These are phyloP conservation scores for Dactylellina sp. DNA, from an alignment of 2,329 filamentous ascomycete genomes.

Conservation along the genomic window DNA sequence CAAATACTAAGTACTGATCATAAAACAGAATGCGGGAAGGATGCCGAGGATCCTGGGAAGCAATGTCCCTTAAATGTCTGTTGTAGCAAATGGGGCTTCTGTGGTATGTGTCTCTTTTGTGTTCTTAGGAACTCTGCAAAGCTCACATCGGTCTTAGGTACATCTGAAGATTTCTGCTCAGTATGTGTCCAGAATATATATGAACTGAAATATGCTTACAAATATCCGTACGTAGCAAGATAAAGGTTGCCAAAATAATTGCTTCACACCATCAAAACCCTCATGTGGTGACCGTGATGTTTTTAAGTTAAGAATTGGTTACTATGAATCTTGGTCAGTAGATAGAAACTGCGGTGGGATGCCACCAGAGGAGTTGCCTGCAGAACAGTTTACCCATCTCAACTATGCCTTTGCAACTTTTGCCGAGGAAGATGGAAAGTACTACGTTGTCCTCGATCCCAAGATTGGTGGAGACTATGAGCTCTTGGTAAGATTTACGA, in stretches of 20 bases:
- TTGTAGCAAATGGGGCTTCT: slow-evolving; percentile 32
- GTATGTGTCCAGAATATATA: too few relatives aligned
- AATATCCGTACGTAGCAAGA: slow-evolving; percentile 39
- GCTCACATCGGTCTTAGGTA: slow-evolving; percentile 57
- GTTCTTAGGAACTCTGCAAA: slow-evolving; percentile 4
- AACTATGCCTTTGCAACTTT: slow-evolving; percentile 57
- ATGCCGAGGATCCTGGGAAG: slow-evolving; percentile 41
- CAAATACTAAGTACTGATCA: too few relatives aligned
- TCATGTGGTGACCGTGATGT: too few relatives aligned
- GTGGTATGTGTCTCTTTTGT: slow-evolving; percentile 12
- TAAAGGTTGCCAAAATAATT: too few relatives aligned
- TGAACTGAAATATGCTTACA: too few relatives aligned
- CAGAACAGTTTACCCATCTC: slow-evolving; percentile 50
- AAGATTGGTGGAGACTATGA: too few relatives aligned
- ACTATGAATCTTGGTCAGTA: slow-evolving; percentile 58
- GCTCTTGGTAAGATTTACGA: too few relatives aligned
- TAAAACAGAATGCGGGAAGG: slow-evolving; percentile 50
- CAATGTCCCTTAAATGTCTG: slow-evolving; percentile 52
- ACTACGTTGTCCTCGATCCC: too few relatives aligned
- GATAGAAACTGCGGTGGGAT: slow-evolving; percentile 50
- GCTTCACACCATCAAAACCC: too few relatives aligned
- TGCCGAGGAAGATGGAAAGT: too few relatives aligned
- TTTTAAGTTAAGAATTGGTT: slow-evolving; percentile 61
- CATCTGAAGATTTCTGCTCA: slow-evolving; percentile 56
- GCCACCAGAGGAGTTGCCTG: slow-evolving; percentile 54